Conservation (phyloP, 1,284 basidiomycete species). For the Stygiomarasmius scandens region DNA sequence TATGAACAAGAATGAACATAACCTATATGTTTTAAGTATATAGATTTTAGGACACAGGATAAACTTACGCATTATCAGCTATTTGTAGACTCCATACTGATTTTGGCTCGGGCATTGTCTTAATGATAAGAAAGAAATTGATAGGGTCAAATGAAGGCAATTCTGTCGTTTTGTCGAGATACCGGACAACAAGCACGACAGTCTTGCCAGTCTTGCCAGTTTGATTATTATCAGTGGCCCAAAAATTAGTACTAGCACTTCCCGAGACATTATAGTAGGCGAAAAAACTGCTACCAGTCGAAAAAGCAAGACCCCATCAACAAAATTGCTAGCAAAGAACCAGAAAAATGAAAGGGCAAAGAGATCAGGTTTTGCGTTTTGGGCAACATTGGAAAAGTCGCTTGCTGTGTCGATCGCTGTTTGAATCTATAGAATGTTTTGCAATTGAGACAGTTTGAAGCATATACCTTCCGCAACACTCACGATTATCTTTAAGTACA, state of each 20-base stretch:
- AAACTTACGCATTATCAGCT: not conserved
- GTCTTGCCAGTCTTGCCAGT: constrained; percentile 10
- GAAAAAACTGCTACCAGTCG: constrained; percentile 30
- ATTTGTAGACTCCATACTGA: not conserved
- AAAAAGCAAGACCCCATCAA: constrained; percentile 18
- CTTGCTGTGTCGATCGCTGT: not conserved
- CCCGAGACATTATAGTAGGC: constrained; percentile 11
- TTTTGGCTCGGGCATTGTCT: not conserved
- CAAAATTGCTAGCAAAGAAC: not conserved
- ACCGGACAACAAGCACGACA: not conserved
- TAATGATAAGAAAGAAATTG: not conserved
- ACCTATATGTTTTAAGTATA: not conserved
- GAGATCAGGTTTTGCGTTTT: not conserved
- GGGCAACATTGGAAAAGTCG: not conserved
- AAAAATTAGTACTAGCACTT: constrained; percentile 17
- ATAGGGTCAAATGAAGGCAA: not conserved
- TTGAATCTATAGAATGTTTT: not conserved
- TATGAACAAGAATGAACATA: too few species aligned
- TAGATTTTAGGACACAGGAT: not conserved
- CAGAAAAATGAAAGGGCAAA: not conserved
- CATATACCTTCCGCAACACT: too few species aligned
- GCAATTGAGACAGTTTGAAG: too few species aligned
- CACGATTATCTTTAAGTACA: not conserved
- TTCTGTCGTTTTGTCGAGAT: not conserved
- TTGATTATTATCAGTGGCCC: constrained; percentile 11